Base-by-base conservation (phyloP, 2,329 filamentous ascomycete genomes). In the Plenodomus tracheiphilus region DNA sequence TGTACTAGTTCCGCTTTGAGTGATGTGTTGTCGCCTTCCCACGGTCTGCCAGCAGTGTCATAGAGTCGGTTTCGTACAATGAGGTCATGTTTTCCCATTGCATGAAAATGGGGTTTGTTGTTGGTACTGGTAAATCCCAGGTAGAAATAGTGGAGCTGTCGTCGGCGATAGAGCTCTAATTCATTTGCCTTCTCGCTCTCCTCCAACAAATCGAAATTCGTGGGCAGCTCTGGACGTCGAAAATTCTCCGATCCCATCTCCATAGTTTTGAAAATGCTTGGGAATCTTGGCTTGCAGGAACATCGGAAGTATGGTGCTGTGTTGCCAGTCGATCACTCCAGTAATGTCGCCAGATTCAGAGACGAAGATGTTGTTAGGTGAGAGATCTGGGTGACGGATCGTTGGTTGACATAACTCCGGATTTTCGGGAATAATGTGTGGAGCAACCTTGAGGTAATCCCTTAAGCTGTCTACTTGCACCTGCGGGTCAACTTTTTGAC, bases 201-300 rank as follows among this genome's bases (percentile, higher is more conserved):
- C 34, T 37, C 44, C 42, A 64, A 39, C 4, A 28, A 32, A 9
- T 55, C 43, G 42, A 61, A 58, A 38, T 57, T 54, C 39, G 43
- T 18, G 16, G 61, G 55, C 18, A 64, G 54, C 19, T 36, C 21
- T n/a, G 61, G 61, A 38, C 17, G 41, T 43, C 22, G 45, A 25
- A 58, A 43, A 37, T 40, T 47, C 50, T 49, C 50, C 32, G 56
- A 61, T 47, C 46, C 53, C 49, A 41, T 69, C 68, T 21, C 65
- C 61, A 52, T 71, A 74, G 46, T 75, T 75, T 49, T 74, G 62
- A 34, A 75, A 66, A 44, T 60, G 49, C 13, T 57, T 53, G 7
- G 72, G 73, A 39, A 76, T 71, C 1, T 66, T 65, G 36, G 65
- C 57, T 30, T 64, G 55, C 6, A 71, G 48, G 36, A 70, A 65